Evolutionary conservation across 164 flowering plant species (phyloP).

Genomic region (Dillenia suffruticosa): DNA sequence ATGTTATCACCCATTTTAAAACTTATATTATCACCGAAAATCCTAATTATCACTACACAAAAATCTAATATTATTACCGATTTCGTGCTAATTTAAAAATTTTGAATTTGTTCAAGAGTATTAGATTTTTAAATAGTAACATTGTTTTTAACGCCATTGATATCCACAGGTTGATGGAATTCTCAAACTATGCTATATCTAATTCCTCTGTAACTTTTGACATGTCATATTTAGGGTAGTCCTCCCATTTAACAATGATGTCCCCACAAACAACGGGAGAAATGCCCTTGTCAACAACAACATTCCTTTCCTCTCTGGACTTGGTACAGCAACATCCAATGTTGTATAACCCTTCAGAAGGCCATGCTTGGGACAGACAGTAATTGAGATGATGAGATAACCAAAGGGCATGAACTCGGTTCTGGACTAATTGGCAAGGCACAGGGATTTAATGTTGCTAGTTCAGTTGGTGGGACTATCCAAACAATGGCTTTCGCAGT

Average conservation of each 20-base stretch:
- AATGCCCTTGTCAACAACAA: slow-evolving; percentile 30
- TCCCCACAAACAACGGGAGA: slow-evolving; percentile 43
- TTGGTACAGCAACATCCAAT: slow-evolving; percentile 13
- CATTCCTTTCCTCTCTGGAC: slow-evolving; percentile 31
- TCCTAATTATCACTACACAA: too few relatives aligned
- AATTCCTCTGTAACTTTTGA: too few relatives aligned
- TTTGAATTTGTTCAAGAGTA: too few relatives aligned
- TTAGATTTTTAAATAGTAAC: too few relatives aligned
- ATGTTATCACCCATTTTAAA: too few relatives aligned
- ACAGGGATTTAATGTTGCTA: slow-evolving; percentile 52
- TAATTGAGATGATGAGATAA: slow-evolving; percentile 45
- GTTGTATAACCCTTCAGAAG: slow-evolving; percentile 26
- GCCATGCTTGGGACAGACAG: slow-evolving; percentile 67
- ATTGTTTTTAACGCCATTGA: too few relatives aligned
- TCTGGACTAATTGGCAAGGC: slow-evolving; percentile 44
- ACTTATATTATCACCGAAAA: too few relatives aligned
- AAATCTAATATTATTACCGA: too few relatives aligned
- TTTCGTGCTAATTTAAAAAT: too few relatives aligned
- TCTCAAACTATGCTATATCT: too few relatives aligned
- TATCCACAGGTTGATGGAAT: too few relatives aligned
- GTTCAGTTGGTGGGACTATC: slow-evolving; percentile 52
- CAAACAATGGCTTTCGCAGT: slow-evolving; percentile 66
- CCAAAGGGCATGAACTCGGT: slow-evolving; percentile 41
- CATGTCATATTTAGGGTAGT: slow-evolving; percentile 29
- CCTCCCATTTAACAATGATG: slow-evolving; percentile 45